Conservation (phyloP, 805 yeast species). For the Kuraishia cidri region DNA sequence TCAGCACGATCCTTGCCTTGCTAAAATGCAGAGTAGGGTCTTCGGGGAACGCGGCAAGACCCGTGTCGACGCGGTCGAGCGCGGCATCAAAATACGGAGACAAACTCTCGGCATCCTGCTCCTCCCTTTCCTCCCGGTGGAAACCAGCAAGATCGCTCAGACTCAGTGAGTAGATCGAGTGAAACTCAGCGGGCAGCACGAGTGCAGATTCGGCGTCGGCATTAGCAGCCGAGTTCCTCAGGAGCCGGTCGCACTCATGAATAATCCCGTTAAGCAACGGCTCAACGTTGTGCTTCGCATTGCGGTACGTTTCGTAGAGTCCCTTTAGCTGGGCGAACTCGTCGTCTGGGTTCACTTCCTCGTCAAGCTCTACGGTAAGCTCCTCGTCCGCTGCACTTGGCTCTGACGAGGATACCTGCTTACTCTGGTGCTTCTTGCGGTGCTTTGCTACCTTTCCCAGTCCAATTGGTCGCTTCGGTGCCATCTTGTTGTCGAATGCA, state of each 20-base stretch:
- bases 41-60: conserved; percentile 40
- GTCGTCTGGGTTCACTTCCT: conserved; percentile 65
- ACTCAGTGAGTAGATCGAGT: conserved; percentile 67
- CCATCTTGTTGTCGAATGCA: too few species aligned
- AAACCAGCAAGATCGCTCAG: conserved; percentile 55
- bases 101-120: conserved; percentile 21
- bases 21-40: conserved; percentile 40
- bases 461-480: conserved; percentile 55
- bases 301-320: conserved; percentile 56
- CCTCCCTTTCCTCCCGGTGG: conserved; percentile 20
- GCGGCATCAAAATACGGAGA: conserved; percentile 62
- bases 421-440: conserved; percentile 25
- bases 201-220: conserved; percentile 10
- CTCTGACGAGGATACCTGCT: neutral
- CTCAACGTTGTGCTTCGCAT: conserved; percentile 52
- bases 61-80: conserved; percentile 56
- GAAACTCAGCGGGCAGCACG: conserved; percentile 42
- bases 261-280: conserved; percentile 71
- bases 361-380: conserved; percentile 59
- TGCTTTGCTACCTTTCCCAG: conserved; percentile 46
- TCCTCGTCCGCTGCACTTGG: conserved; percentile 15
- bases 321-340: conserved; percentile 72
- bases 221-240: conserved; percentile 35
- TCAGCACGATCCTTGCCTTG: conserved; percentile 44
- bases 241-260: conserved; percentile 84